Conservation (phyloP, 1,139 yeast species). For the Yamadazyma epiphylla region DNA sequence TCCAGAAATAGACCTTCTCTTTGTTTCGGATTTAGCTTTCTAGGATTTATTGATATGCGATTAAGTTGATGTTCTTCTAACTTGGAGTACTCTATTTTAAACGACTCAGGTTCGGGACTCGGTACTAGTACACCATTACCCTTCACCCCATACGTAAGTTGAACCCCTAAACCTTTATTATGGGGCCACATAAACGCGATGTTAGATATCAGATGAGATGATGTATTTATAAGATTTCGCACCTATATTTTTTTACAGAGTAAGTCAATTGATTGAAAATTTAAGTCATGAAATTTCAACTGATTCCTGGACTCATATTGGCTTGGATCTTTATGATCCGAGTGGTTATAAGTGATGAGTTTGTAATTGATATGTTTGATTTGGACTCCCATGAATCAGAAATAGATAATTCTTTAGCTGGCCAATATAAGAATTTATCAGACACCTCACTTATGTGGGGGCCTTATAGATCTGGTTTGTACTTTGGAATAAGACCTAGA, state of each 20-base stretch:
- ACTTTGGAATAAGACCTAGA: slow-evolving; percentile 82
- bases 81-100: slow-evolving; percentile 5
- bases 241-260: no score
- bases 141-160: slow-evolving; percentile 34
- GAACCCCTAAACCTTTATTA: slow-evolving; percentile 37
- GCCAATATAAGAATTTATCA: slow-evolving; percentile 23
- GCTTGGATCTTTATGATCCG: not conserved
- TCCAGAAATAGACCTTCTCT: slow-evolving; percentile 1
- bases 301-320: no score
- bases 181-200: slow-evolving; percentile 36
- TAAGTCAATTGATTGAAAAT: not conserved
- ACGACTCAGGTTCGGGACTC: slow-evolving; percentile 1
- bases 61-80: slow-evolving; percentile 3
- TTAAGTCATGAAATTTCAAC: not conserved
- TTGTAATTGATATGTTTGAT: slow-evolving; percentile 2
- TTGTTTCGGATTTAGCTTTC: slow-evolving; percentile 6
- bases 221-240: not conserved
- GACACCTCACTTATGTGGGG: slow-evolving; percentile 67
- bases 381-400: slow-evolving; percentile 1
- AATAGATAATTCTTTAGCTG: slow-evolving; percentile 13
- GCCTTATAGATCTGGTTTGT: slow-evolving; percentile 83
- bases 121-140: slow-evolving; percentile 23
- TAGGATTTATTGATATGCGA: slow-evolving; percentile 2
- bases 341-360: not conserved
- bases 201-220: not conserved